These are phyloP conservation scores for Macaranga tanarius DNA, from an alignment of 441 rosid species.

Conservation along the genomic window DNA sequence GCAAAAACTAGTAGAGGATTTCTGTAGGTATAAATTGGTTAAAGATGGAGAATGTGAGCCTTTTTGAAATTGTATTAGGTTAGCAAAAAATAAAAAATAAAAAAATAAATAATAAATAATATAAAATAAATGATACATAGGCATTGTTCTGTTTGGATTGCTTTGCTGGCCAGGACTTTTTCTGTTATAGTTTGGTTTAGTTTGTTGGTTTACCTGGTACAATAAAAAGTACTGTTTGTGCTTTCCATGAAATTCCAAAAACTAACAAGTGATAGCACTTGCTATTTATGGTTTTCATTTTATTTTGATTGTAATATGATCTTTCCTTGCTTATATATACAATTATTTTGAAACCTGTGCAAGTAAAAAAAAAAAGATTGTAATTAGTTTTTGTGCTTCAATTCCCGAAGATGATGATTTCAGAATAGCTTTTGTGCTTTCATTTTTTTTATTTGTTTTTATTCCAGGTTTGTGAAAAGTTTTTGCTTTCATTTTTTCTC, in stretches of 20 bases:
- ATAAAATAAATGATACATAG: too few relatives aligned
- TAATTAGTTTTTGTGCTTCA: too few relatives aligned
- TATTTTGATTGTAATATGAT: not conserved
- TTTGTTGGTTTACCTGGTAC: not conserved
- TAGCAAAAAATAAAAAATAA: not conserved
- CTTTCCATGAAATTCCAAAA: not conserved
- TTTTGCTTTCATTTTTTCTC: too few relatives aligned
- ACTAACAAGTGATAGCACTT: not conserved
- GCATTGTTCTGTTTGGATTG: not conserved
- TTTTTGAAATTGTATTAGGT: not conserved
- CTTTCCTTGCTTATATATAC: too few relatives aligned
- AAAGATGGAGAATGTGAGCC: not conserved
- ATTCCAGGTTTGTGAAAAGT: too few relatives aligned
- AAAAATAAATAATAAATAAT: too few relatives aligned
- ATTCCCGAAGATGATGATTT: too few relatives aligned
- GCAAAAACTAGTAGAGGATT: not conserved
- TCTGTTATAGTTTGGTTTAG: not conserved
- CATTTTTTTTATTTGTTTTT: too few relatives aligned
- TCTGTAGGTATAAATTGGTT: not conserved
- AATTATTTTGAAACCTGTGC: too few relatives aligned
- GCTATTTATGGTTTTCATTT: not conserved
- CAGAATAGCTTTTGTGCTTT: too few relatives aligned
- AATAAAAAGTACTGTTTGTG: not conserved
- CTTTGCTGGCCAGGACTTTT: not conserved
- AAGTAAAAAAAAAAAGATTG: too few relatives aligned